Evolutionary conservation across 164 flowering plant genomes (phyloP), one percentile per base, ranked within the genome.

Genomic region (Buxus sempervirens): DNA sequence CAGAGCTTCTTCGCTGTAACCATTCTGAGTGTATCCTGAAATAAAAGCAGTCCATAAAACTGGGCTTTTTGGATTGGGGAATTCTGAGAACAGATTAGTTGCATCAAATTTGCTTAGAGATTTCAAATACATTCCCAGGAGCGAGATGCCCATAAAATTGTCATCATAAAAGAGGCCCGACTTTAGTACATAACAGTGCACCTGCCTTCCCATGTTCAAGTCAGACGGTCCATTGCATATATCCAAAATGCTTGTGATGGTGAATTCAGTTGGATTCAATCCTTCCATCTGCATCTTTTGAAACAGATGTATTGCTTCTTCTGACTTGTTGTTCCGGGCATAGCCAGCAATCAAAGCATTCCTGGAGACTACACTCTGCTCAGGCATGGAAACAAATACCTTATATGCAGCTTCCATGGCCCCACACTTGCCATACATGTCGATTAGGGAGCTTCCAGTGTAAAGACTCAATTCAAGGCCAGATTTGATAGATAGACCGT

Each of bases 361-460:
- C 74, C 79, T 76, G 42, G 97, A 83, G 36, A 80, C 93, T 58
- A 89, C 85, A 63, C 82, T 86, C 58, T 76, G 69, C 45, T 73
- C 70, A 27, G 91, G 89, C 92, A 90, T 86, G 70, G 66, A 51
- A 68, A 64, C 56, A 23, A 85, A 66, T 68, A 85, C 84, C 62
- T 73, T 71, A 54, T 53, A 60, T 48, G 97, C 93, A 71, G 74
- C 72, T 15, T n/a, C 78, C 68, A 81, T 67, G 59, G 61, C 76
- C 38, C 86, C 96, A 76, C 97, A 88, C 78, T 92, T 95, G 7
- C 78, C 83, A 76, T 92, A 95, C 97, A 95, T 87, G 81, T 88
- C 96, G 74, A 92, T 73, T 57, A 95, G 82, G 56, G 98, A 85
- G 81, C 98, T 87, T 66, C 89, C 96, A 38, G 86, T 80, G 77